Percentiles rank a stretch among this genome's conserved stretches.
phyloP scores from a whole-genome alignment of 2,329 filamentous ascomycete genomes.

The Hypomyces rosellus region DNA sequence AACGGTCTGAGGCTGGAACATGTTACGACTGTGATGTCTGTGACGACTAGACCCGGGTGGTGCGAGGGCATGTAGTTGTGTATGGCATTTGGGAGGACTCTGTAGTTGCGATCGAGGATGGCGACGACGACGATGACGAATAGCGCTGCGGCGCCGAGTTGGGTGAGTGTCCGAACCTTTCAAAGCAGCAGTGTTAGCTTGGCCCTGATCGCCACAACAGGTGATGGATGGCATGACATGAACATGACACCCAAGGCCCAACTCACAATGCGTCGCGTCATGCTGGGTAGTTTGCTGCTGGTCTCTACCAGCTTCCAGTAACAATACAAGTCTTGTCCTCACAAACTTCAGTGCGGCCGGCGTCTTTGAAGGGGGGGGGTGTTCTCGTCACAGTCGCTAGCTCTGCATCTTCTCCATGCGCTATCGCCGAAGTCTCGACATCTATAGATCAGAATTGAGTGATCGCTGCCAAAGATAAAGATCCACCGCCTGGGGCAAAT shows the following conservation, averaged over 20 bases:
- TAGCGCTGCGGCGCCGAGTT: constrained; percentile 61
- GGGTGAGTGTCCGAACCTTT: constrained; percentile 62
- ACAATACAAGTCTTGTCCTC: background rate
- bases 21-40: constrained; percentile 71
- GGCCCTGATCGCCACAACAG: background rate
- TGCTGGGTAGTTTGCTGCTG: constrained; percentile 15
- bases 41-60: constrained; percentile 77
- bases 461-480: background rate
- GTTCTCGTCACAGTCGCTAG: constrained; percentile 7
- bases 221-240: background rate
- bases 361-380: constrained; percentile 1
- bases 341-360: background rate
- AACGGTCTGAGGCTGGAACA: constrained; percentile 72
- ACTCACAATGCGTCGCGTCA: constrained; percentile 34
- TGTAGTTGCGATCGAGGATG: constrained; percentile 82
- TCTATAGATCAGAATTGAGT: too few relatives aligned
- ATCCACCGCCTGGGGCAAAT: background rate
- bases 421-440: background rate
- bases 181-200: background rate
- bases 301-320: background rate
- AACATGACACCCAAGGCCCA: constrained; percentile 3
- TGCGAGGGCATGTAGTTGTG: constrained; percentile 84
- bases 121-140: constrained; percentile 67
- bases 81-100: constrained; percentile 76
- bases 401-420: constrained; percentile 9